Evolutionary conservation across 305 asterid genomes (phyloP), one percentile per base, ranked within the genome.

Genomic region (Fraxinus latifolia): DNA sequence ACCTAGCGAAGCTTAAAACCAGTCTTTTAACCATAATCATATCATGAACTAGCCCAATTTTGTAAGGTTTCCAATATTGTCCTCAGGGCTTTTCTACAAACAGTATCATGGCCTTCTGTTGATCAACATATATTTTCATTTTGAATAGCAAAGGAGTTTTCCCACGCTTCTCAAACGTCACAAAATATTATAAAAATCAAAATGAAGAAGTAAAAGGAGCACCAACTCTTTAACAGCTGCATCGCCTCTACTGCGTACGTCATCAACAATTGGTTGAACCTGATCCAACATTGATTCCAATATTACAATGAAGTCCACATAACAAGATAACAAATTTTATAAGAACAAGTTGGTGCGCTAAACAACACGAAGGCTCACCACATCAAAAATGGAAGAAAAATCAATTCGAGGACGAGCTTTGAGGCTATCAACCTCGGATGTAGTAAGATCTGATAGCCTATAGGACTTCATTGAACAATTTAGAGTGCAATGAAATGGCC

Each of bases 231-330:
- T 93, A 79, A 95, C 95, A 77, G 99, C 98, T 15, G 91, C 91
- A 89, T 96, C 97, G 32, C 99, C 99, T 88, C 93, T 88, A 67
- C 80, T 85, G 80, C 95, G 90, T 3, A 96, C 90, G 79, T 93
- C 97, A 77, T 96, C 97, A 81, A 96, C 97, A 87, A 96, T 96
- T 80, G 98, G 99, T 72, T 96, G 96, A 87, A 96, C 99, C 99
- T 94, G 89, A 87, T 58, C 75, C 76, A 76, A 53, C 21, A 77
- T 15, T 39, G 77, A 81, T 44, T 81, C 11, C 68, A 73, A 78
- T 37, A 55, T 73, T 27, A 76, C 33, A 60, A 80, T 55, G 53
- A 42, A 79, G 79, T 21, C 31, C 5, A 71, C 74, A 29, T 14
- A 77, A 8, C 29, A 37, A 21, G 78, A 29, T 14, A 74, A 8